Conservation (phyloP, 2,329 filamentous ascomycete genomes). For the Colletotrichum sp. region DNA sequence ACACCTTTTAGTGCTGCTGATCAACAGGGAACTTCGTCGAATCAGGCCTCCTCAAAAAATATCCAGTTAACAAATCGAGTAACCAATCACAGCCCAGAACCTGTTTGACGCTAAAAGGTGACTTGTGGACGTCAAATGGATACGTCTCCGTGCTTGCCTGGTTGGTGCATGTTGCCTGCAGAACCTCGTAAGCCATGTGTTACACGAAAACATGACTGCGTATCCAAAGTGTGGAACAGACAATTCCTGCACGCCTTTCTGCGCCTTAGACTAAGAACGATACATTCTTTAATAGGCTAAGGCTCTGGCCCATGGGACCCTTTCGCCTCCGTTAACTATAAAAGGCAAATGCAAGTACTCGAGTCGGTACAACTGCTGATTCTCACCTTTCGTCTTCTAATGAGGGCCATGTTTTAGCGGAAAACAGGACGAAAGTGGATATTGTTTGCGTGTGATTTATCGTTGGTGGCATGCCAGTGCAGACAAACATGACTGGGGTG, state of each 20-base stretch:
- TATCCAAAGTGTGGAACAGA: background rate
- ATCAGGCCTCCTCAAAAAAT: no score
- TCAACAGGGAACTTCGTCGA: no score
- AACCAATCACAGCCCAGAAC: no score
- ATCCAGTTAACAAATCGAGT: no score
- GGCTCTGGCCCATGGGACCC: background rate
- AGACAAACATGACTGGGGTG: background rate
- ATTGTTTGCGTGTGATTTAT: background rate
- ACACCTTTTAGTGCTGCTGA: no score
- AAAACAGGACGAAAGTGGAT: background rate
- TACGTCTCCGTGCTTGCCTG: background rate
- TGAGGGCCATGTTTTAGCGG: background rate
- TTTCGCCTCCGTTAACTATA: background rate
- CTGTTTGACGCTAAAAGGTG: no score
- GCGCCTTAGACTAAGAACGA: background rate
- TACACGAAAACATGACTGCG: background rate
- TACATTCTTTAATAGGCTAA: background rate
- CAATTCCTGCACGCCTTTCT: background rate
- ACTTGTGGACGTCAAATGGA: no score
- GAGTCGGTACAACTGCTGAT: background rate
- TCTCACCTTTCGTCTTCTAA: background rate
- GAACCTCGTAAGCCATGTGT: background rate
- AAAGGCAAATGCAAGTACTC: background rate
- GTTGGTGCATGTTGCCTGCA: background rate
- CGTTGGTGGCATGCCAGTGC: background rate